Evolutionary conservation across 768 basidiomycete species (phyloP), one percentile per base, ranked within the genome.

Genomic region (Obba rivulosa): DNA sequence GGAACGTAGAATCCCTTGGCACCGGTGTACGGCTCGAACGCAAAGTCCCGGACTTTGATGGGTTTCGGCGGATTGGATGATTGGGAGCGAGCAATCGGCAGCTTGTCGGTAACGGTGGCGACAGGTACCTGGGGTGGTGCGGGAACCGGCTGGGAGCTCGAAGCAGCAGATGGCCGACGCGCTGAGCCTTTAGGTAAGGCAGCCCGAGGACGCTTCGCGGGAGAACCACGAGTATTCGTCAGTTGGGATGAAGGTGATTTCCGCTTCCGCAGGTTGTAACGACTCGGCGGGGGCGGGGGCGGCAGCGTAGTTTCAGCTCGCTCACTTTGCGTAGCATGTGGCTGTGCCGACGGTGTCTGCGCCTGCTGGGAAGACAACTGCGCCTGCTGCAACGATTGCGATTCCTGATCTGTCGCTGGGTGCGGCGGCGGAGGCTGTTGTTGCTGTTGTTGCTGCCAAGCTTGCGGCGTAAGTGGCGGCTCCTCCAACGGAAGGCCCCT

Each of bases 1-100:
- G 58, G 56, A 22, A 59, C 39, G 46, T 59, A 61, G 25, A 47
- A 57, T 9, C 52, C 48, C 22, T 51, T 48, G 3, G 48, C 47
- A 17, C 55, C 54, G 18, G 43, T 28, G 43, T 57, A 54, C 3
- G 56, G 45, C 41, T 57, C 59, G 40, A 57, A 49, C 4, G 59
- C 61, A 24, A 58, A 65, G 47, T 67, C 66, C 21, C 62, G 57
- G 13, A 55, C 48, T 28, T 53, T 45, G 5, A 50, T 23, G 17
- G 28, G 23, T 31, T 45, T 45, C n/a, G 43, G 34, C 16, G 43
- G 43, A 28, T 18, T 22, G 7, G 43, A 45, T n/a, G 43, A 16
- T 31, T 25, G 34, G 11, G 43, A 34, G 13, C 17, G 2, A 8
- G 43, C 43, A 35, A 18, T 24, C 7, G 20, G 42, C 23, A 45